These are phyloP conservation scores for Schizochytrium sp. DNA, from an alignment of 108 stramenopile genomes.

Conservation along the genomic window DNA sequence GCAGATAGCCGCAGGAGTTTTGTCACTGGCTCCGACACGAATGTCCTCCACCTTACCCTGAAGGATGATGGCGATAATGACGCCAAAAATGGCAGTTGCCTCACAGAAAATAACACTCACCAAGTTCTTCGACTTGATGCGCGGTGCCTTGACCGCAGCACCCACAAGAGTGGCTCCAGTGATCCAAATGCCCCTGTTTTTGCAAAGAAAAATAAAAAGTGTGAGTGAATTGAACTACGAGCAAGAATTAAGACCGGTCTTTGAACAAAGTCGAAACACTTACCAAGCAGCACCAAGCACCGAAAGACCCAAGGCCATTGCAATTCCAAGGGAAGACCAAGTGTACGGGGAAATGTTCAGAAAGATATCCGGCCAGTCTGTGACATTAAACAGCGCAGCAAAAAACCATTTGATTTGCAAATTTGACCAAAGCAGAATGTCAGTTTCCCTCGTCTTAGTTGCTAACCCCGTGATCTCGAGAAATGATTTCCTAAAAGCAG, in stretches of 20 bases:
- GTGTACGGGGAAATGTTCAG: slow-evolving; percentile 98
- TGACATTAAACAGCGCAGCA: not conserved
- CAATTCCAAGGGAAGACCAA: slow-evolving; percentile 95
- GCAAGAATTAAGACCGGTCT: not conserved
- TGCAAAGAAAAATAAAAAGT: not conserved
- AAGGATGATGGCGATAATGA: slow-evolving; percentile 99
- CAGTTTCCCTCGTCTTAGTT: too few relatives aligned
- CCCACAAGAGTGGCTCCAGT: slow-evolving; percentile 95
- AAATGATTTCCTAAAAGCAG: too few relatives aligned
- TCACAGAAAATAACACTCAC: slow-evolving; percentile 99
- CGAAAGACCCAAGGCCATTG: slow-evolving; percentile 92
- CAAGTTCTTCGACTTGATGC: slow-evolving; percentile 97
- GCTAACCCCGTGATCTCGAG: too few relatives aligned
- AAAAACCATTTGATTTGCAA: too few relatives aligned
- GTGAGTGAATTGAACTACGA: not conserved
- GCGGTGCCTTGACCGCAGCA: slow-evolving; percentile 97
- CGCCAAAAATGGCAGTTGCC: slow-evolving; percentile 99
- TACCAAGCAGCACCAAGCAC: slow-evolving; percentile 92
- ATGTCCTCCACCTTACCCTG: slow-evolving; percentile 83
- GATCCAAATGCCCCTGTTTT: slow-evolving; percentile 91
- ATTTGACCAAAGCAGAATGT: too few relatives aligned
- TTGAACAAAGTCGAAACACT: not conserved
- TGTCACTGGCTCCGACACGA: slow-evolving; percentile 62
- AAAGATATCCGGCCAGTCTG: slow-evolving; percentile 95
- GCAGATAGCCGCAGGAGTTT: slow-evolving; percentile 44